Percentiles rank a stretch among this genome's conserved stretches.
phyloP scores from a whole-genome alignment of 148 eudicot genomes.

The Simmondsia chinensis region DNA sequence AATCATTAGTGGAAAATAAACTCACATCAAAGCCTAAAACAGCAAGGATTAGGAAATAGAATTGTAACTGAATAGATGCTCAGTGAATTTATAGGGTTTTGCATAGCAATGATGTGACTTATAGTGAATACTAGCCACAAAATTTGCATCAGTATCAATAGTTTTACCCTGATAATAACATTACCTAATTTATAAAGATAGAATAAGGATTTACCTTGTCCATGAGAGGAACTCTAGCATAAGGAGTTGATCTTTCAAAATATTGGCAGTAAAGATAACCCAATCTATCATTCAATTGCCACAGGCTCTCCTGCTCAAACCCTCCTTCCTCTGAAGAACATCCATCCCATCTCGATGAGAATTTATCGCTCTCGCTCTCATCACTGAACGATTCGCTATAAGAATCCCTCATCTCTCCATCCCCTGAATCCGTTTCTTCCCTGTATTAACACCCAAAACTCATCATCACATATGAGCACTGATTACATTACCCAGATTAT shows the following conservation, averaged over 20 bases:
- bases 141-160: too few species aligned
- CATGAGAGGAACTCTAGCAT: slow-evolving; percentile 85
- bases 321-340: slow-evolving; percentile 81
- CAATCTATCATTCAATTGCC: slow-evolving; percentile 65
- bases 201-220: slow-evolving; percentile 57
- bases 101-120: too few species aligned
- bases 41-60: not conserved
- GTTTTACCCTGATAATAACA: too few species aligned
- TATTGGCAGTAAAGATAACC: slow-evolving; percentile 79
- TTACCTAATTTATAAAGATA: not conserved
- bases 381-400: slow-evolving; percentile 90
- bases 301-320: slow-evolving; percentile 46
- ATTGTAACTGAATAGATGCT: not conserved
- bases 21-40: not conserved
- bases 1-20: too few species aligned
- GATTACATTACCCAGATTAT: not conserved
- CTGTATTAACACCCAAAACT: slow-evolving; percentile 13
- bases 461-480: not conserved
- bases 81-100: too few species aligned
- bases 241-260: slow-evolving; percentile 85
- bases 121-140: too few species aligned
- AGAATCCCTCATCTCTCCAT: slow-evolving; percentile 70
- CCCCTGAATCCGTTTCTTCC: slow-evolving; percentile 57
- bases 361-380: slow-evolving; percentile 84
- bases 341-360: slow-evolving; percentile 77